Evolutionary conservation across 2,329 filamentous ascomycete genomes (phyloP).

Genomic region (Balansia obtecta): DNA sequence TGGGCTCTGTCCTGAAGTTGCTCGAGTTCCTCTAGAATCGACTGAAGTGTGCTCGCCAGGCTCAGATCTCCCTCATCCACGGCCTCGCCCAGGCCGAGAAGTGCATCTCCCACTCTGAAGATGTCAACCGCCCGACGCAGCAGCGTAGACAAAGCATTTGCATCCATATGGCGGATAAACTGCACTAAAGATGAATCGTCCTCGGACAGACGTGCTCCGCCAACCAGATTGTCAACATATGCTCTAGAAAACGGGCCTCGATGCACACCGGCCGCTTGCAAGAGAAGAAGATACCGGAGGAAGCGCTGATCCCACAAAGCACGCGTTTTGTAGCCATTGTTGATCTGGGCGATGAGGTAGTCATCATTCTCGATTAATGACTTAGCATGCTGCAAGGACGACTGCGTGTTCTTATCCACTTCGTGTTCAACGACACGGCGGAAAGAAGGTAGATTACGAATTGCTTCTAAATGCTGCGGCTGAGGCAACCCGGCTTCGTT

Average conservation of each 20-base stretch:
- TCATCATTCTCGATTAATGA: conserved; percentile 48
- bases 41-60: conserved; percentile 22
- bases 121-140: conserved; percentile 16
- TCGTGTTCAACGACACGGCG: conserved; percentile 36
- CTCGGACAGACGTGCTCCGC: conserved; percentile 36
- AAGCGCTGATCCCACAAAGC: conserved; percentile 30
- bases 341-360: conserved; percentile 35
- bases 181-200: conserved; percentile 42
- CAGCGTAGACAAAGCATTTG: conserved; percentile 15
- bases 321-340: conserved; percentile 15
- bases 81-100: conserved; percentile 21
- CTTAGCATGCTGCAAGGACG: conserved; percentile 29
- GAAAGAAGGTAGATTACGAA: conserved; percentile 60
- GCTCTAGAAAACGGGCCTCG: conserved; percentile 36
- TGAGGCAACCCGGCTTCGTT: conserved; percentile 28
- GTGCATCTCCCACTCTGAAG: conserved; percentile 23
- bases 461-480: conserved; percentile 50
- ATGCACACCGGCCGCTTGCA: conserved; percentile 25
- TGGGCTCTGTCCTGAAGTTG: conserved; percentile 32
- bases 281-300: conserved; percentile 35
- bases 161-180: conserved; percentile 44
- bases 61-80: conserved; percentile 19
- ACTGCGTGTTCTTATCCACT: conserved; percentile 29
- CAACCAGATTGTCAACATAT: conserved; percentile 49
- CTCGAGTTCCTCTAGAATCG: conserved; percentile 33